Evolutionary conservation across 306 rosid genomes (phyloP), one percentile per base, ranked within the genome.

Genomic region (Gillenia trifoliata): DNA sequence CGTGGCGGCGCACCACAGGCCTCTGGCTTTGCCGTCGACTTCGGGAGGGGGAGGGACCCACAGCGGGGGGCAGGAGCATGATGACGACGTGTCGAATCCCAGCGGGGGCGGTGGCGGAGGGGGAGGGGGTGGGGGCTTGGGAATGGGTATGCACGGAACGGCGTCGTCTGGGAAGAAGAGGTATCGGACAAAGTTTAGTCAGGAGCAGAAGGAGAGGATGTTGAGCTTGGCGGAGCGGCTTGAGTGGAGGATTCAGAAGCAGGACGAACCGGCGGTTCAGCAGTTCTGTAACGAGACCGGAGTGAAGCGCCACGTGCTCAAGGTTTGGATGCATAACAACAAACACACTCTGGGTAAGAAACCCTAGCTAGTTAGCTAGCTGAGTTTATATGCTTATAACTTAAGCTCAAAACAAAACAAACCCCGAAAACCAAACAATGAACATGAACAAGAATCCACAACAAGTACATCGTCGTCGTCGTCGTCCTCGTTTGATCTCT

Each of bases 251-350:
- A 91, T 94, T 79, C 98, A 94, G 92, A 94, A 90, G 66, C 90
- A 94, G 49, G 98, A 94, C 13, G 97, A 94, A 65, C 76, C 75
- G 16, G 84, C 74, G 71, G 91, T 94, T 9, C 94, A 87, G 75
- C 88, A 86, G 22, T 94, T 94, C 77, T 94, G 98, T 33, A 74
- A 86, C 68, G 97, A 91, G 15, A 88, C 90, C 3, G 98, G 98
- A 0, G 89, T 94, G 0, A 86, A 85, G 80, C 97, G 98, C 55
- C 94, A 91, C 19, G 98, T 94, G 50, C 97, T 94, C 52, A 94
- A 94, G 86, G 98, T 94, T 57, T 94, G 98, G 98, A 91, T 94
- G 97, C 98, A 94, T 81, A 94, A 94, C 86, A 94, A 94, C 97
- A 94, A 94, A 83, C 97, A 90, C 89, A 94, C 98, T 50, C 93